These are phyloP conservation scores for Lonicera japonica DNA, from an alignment of 129 eudicot genomes.

Conservation along the genomic window DNA sequence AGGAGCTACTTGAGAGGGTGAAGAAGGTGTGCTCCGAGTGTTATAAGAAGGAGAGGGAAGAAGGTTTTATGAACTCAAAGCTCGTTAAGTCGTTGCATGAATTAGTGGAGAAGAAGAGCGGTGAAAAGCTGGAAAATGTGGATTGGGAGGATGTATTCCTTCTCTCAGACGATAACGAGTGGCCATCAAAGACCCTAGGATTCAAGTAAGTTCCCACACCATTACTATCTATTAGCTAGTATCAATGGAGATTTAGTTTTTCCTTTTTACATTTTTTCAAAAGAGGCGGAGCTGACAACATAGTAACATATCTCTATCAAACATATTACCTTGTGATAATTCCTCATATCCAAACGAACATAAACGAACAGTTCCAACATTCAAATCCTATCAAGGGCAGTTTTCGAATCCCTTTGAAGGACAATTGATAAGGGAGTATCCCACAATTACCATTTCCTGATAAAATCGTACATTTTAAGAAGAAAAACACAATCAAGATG, in stretches of 20 bases:
- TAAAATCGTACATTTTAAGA: no score
- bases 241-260: no score
- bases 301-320: no score
- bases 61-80: slow-evolving; percentile 44
- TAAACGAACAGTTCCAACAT: no score
- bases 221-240: neutral
- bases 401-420: no score
- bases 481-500: neutral
- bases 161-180: slow-evolving; percentile 62
- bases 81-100: slow-evolving; percentile 59
- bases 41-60: slow-evolving; percentile 71
- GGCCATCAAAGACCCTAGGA: slow-evolving; percentile 61
- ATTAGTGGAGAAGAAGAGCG: slow-evolving; percentile 34
- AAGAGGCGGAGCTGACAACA: no score
- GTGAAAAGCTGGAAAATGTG: slow-evolving; percentile 44
- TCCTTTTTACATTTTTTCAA: no score
- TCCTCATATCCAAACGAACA: no score
- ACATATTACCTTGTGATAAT: no score
- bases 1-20: slow-evolving; percentile 75
- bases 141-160: slow-evolving; percentile 75
- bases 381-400: no score
- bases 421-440: no score
- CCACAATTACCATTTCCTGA: no score
- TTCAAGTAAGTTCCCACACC: slow-evolving; percentile 49
- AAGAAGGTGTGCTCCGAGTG: slow-evolving; percentile 60